phyloP scores from a whole-genome alignment of 768 basidiomycete species.

The Clavulina sp. region DNA sequence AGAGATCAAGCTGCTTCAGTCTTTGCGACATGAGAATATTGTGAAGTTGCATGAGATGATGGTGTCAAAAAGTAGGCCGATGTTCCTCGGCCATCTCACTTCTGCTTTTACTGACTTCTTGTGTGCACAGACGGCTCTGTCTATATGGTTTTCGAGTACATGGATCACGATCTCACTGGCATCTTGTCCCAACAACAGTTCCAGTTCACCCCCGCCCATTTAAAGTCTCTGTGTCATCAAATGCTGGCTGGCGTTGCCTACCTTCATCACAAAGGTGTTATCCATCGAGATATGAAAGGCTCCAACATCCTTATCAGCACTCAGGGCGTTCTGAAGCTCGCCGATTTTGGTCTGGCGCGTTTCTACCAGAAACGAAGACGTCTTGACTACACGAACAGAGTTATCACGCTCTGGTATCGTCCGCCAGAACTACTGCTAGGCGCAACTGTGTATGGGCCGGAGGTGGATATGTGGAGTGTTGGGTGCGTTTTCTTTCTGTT shows the following conservation, averaged over 20 bases:
- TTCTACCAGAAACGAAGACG: slow-evolving; percentile 84
- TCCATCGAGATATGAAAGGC: slow-evolving; percentile 97
- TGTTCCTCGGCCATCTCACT: neutral
- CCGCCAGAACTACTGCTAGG: slow-evolving; percentile 91
- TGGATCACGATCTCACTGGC: slow-evolving; percentile 96
- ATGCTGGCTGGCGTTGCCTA: slow-evolving; percentile 92
- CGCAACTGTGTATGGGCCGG: slow-evolving; percentile 88
- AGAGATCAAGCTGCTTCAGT: slow-evolving; percentile 94
- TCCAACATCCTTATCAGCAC: slow-evolving; percentile 93
- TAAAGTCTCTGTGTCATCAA: slow-evolving; percentile 90
- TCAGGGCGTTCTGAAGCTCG: slow-evolving; percentile 84
- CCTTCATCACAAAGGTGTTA: slow-evolving; percentile 87
- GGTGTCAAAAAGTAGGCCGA: slow-evolving; percentile 72
- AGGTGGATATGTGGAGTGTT: slow-evolving; percentile 99
- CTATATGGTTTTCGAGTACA: slow-evolving; percentile 99
- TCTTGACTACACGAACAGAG: slow-evolving; percentile 96
- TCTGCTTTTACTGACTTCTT: neutral
- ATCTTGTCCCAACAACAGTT: slow-evolving; percentile 84
- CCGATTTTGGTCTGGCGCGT: slow-evolving; percentile 91
- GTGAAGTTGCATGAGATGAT: slow-evolving; percentile 93
- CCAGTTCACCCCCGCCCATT: slow-evolving; percentile 63
- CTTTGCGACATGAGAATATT: slow-evolving; percentile 75
- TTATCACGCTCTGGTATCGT: slow-evolving; percentile 97
- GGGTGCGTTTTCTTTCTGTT: slow-evolving; percentile 38
- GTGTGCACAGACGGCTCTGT: neutral